A percentile compares a stretch with the other conserved stretches of the same genome.
phyloP scores from a whole-genome alignment of 768 basidiomycete species.

The Suillus subaureus region DNA sequence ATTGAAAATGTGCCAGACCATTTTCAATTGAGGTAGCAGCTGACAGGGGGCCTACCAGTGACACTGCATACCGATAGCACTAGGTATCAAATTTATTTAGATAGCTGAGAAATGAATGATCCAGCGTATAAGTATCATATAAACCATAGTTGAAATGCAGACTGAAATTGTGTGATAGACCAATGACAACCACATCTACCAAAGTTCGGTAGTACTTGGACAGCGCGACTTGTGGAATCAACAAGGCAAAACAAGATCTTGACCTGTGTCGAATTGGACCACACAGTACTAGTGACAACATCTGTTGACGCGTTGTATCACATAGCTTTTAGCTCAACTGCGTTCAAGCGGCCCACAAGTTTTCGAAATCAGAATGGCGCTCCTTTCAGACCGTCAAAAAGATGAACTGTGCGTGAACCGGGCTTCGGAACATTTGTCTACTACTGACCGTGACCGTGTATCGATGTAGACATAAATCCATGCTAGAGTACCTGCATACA shows the following conservation, averaged over 20 bases:
- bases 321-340: slow-evolving; percentile 8
- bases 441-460: slow-evolving; percentile 13
- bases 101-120: not conserved
- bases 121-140: not conserved
- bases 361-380: slow-evolving; percentile 34
- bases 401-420: slow-evolving; percentile 46
- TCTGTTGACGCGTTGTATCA: slow-evolving; percentile 18
- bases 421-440: slow-evolving; percentile 14
- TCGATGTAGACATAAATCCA: slow-evolving; percentile 68
- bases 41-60: not conserved
- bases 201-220: not conserved
- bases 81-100: not conserved
- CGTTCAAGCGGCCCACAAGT: slow-evolving; percentile 13
- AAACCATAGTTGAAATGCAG: not conserved
- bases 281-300: slow-evolving; percentile 12
- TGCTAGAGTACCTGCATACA: slow-evolving; percentile 75
- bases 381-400: slow-evolving; percentile 48
- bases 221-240: slow-evolving; percentile 16
- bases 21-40: not conserved
- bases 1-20: not conserved
- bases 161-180: not conserved
- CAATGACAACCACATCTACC: not conserved
- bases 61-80: not conserved
- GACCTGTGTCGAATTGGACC: slow-evolving; percentile 9
- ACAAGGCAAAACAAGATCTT: slow-evolving; percentile 36